Base-by-base conservation (phyloP, 2,329 filamentous ascomycete genomes). In the Cercospora sesami region DNA sequence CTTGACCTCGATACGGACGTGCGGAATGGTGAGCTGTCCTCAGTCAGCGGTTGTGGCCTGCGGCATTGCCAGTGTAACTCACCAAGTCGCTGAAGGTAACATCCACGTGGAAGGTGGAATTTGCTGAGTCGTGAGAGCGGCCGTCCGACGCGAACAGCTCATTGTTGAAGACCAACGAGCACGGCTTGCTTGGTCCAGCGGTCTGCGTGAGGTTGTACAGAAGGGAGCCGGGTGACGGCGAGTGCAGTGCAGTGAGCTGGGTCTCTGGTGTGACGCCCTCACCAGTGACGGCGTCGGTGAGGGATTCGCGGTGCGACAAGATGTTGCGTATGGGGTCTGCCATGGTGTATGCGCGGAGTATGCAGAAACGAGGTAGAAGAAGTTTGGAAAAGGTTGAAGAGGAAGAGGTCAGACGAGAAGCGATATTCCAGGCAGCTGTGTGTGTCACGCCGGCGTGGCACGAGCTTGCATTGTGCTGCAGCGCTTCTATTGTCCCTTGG, bases 191-290 rank as follows among this genome's bases (percentile, higher is more conserved):
- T 4, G 62, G 67, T 21, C 57, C 39, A 9, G 67, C 63, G n/a
- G 63, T 55, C 2, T 57, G 33, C 2, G 61, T 67, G 2, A 68
- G 64, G 45, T 65, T 55, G 18, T 23, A 18, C 10, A 69, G 9
- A 16, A 68, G 63, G 4, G 23, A 31, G 33, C 48, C 60, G 9
- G 53, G 8, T 4, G 53, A 14, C 12, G 65, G 65, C 18, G 62
- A 62, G 39, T 68, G 66, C 5, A 72, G 62, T 7, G 58, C 58
- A 14, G 67, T 69, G 14, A 72, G 67, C 23, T 65, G 45, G 5
- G 69, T 69, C 5, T 42, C 30, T 2, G 57, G 21, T 5, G 68
- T 70, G 42, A 72, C 31, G 1, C 58, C 23, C 9, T 30, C 30
- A 30, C 60, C 59, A 2, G 65, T 66, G 57, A 70, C 62, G 5